phyloP scores from a whole-genome alignment of 495 filamentous ascomycete species.

The Glonium stellatum region DNA sequence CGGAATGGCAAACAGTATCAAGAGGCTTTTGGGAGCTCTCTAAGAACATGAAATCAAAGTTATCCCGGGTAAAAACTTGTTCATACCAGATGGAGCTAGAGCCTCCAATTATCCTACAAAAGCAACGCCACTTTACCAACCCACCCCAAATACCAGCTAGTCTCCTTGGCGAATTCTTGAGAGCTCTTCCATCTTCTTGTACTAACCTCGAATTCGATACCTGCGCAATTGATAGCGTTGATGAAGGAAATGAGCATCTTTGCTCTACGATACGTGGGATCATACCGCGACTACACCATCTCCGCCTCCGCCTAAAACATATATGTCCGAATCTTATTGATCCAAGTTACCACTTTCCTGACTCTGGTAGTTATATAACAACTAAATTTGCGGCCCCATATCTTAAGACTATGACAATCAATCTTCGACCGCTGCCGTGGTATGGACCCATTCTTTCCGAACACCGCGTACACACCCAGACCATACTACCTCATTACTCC shows the following conservation, averaged over 20 bases:
- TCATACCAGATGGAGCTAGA: not conserved
- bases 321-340: not conserved
- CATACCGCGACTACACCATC: not conserved
- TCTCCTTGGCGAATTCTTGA: not conserved
- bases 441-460: not conserved
- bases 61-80: not conserved
- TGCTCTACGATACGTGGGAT: not conserved
- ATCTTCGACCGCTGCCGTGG: not conserved
- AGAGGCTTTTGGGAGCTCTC: not conserved
- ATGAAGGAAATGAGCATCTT: not conserved
- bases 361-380: not conserved
- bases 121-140: not conserved
- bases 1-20: not conserved
- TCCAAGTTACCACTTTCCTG: not conserved
- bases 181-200: not conserved
- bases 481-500: too few species aligned
- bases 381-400: not conserved
- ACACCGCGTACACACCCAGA: too few species aligned
- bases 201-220: not conserved
- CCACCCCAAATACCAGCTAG: not conserved
- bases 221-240: not conserved
- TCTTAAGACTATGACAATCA: not conserved
- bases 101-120: not conserved
- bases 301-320: not conserved
- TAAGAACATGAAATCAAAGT: not conserved